Evolutionary conservation across 257 asterid genomes (phyloP).

Genomic region (Fraxinus cuspidata): DNA sequence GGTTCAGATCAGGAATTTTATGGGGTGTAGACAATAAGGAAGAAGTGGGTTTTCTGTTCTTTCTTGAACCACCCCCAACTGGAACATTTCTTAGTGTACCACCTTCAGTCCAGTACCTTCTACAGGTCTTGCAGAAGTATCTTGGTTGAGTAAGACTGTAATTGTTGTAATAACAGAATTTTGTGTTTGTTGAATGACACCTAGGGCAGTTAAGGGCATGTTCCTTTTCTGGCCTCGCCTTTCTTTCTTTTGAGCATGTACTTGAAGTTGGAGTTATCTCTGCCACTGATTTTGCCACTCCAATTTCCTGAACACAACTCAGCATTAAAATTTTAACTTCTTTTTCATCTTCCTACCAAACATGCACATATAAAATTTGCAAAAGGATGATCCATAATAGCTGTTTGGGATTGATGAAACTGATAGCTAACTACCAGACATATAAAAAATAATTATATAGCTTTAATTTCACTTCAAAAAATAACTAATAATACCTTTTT

Average conservation of each 20-base stretch:
- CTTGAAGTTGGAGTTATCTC: slow-evolving; percentile 42
- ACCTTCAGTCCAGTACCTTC: slow-evolving; percentile 89
- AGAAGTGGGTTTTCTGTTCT: slow-evolving; percentile 47
- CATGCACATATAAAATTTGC: neutral
- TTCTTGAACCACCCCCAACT: slow-evolving; percentile 75
- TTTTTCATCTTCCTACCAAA: neutral
- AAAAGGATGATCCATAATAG: neutral
- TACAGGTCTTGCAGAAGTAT: slow-evolving; percentile 80
- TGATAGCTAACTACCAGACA: slow-evolving; percentile 8
- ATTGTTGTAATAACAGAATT: slow-evolving; percentile 82
- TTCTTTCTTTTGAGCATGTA: slow-evolving; percentile 53
- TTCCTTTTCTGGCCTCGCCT: slow-evolving; percentile 60
- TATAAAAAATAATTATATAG: neutral
- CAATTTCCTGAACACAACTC: slow-evolving; percentile 51
- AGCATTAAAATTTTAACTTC: neutral
- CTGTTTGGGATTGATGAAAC: slow-evolving; percentile 24
- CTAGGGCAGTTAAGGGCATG: slow-evolving; percentile 66
- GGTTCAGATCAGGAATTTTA: slow-evolving; percentile 48
- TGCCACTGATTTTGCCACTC: slow-evolving; percentile 42
- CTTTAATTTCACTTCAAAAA: slow-evolving; percentile 16
- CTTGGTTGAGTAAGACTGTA: slow-evolving; percentile 83
- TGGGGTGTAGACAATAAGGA: slow-evolving; percentile 34
- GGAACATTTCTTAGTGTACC: slow-evolving; percentile 81
- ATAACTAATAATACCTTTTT: slow-evolving; percentile 28
- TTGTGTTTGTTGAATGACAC: slow-evolving; percentile 72